Conservation (phyloP, 1,284 basidiomycete species). For the Cerrena zonata region DNA sequence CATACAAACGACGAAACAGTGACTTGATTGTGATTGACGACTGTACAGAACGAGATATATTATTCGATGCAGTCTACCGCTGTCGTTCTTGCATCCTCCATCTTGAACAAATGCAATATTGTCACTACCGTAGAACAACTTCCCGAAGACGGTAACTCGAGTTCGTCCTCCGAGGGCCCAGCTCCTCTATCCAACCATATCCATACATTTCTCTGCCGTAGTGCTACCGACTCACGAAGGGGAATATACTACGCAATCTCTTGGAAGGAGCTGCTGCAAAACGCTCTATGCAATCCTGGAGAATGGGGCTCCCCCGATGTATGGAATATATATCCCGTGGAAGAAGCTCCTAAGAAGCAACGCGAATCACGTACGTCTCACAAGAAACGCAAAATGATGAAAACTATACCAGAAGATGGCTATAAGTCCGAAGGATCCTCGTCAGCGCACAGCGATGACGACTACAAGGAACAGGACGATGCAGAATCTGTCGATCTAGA, state of each 20-base stretch:
- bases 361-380: not conserved
- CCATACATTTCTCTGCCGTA: constrained; percentile 43
- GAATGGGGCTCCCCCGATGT: constrained; percentile 6
- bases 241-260: constrained; percentile 59
- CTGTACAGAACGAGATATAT: constrained; percentile 61
- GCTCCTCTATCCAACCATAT: not conserved
- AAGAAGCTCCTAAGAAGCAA: not conserved
- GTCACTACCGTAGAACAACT: constrained; percentile 28
- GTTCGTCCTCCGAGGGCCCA: not conserved
- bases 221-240: constrained; percentile 51
- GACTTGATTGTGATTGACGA: not conserved
- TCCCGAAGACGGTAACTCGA: not conserved
- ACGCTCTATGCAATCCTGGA: constrained; percentile 32
- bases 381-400: not conserved
- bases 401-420: constrained; percentile 6
- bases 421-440: constrained; percentile 2
- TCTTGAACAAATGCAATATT: constrained; percentile 44
- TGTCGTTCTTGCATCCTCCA: constrained; percentile 42
- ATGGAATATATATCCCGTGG: not conserved
- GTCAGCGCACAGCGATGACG: constrained; percentile 14
- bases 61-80: constrained; percentile 48
- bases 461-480: constrained; percentile 13
- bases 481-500: not conserved
- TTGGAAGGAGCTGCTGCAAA: constrained; percentile 46
- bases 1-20: not conserved